These are phyloP conservation scores for Diaporthe eres DNA, from an alignment of 2,329 filamentous ascomycete genomes.

Conservation along the genomic window DNA sequence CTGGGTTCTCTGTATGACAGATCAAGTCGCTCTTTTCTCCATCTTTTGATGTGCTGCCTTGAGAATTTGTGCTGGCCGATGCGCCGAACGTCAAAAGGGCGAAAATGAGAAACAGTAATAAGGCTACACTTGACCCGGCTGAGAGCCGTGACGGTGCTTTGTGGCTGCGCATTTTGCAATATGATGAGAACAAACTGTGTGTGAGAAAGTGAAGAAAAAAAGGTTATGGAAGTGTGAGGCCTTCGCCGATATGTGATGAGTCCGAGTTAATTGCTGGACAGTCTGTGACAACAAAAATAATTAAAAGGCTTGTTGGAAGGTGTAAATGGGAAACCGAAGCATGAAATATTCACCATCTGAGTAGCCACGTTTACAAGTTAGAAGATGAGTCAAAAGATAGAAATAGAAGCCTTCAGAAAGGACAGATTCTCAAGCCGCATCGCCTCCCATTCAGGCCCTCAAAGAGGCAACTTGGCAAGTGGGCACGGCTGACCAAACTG, in stretches of 20 bases:
- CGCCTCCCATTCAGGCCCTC: slow-evolving; percentile 15
- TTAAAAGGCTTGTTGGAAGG: background rate
- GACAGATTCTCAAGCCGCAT: slow-evolving; percentile 45
- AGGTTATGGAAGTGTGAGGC: background rate
- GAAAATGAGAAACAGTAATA: slow-evolving; percentile 36
- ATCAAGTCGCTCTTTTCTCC: slow-evolving; percentile 62
- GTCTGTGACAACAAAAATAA: background rate
- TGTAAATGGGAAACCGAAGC: background rate
- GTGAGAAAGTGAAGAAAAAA: background rate
- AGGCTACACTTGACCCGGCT: slow-evolving; percentile 16
- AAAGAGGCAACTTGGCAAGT: slow-evolving; percentile 21
- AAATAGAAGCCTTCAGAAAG: slow-evolving; percentile 49
- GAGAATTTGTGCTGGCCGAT: slow-evolving; percentile 17
- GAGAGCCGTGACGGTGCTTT: slow-evolving; percentile 2
- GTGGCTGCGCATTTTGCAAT: slow-evolving; percentile 20
- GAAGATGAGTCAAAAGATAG: slow-evolving; percentile 45
- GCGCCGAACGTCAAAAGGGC: slow-evolving; percentile 35
- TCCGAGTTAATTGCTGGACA: background rate
- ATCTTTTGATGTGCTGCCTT: background rate
- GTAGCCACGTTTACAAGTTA: slow-evolving; percentile 35
- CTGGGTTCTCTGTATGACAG: slow-evolving; percentile 71
- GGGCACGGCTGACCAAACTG: slow-evolving; percentile 28
- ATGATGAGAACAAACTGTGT: background rate
- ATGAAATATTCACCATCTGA: background rate
- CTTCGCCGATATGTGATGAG: background rate